Base-by-base conservation (phyloP, 1,139 yeast genomes). In the Insectozyma bohioensis region DNA sequence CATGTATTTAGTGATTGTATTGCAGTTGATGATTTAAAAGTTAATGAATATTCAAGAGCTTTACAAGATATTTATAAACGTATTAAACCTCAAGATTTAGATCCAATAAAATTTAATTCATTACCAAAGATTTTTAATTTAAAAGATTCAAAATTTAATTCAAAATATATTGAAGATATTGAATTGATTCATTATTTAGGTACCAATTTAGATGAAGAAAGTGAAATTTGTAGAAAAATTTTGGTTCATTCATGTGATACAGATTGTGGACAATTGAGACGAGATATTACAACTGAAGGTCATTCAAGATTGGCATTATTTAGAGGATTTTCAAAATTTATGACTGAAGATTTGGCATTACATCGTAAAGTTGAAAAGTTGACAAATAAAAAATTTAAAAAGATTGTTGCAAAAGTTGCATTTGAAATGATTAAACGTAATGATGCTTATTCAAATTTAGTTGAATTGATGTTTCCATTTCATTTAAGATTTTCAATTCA, bases 1-100 rank as follows among this genome's bases (percentile, higher is more conserved):
- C 84, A 78, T 49, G 84, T 78, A 8, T 78, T 78, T 53, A 73
- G 80, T 41, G 84, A 78, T 51, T 78, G 83, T 53, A 75, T 63
- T 45, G 68, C 63, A 1, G 72, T 67, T 17, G 79, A 75, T 49
- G 84, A 78, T 47, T 62, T 58, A 24, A 62, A 62, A 33, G 82
- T 78, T 20, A 72, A 73, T 43, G 45, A 41, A 9, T 78, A 75
- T 45, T 72, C 78, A 2, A 49, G 47, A 7, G 63, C 63, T 19
- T 63, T 78, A 37, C 65, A 66, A 37, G 50, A 54, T 6, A 48
- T 77, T 9, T 75, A 75, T 43, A 32, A 50, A 11, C 43, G 42
- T 3, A 41, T 74, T 26, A 37, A 37, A 5, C 59, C 47, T 10
- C 45, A 46, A 6, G 59, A 60, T 12, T 46, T 55, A 4, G 19